Evolutionary conservation across 345 rosid species (phyloP), one percentile per base, ranked within the genome.

Genomic region (Chamaenerion angustifolium): DNA sequence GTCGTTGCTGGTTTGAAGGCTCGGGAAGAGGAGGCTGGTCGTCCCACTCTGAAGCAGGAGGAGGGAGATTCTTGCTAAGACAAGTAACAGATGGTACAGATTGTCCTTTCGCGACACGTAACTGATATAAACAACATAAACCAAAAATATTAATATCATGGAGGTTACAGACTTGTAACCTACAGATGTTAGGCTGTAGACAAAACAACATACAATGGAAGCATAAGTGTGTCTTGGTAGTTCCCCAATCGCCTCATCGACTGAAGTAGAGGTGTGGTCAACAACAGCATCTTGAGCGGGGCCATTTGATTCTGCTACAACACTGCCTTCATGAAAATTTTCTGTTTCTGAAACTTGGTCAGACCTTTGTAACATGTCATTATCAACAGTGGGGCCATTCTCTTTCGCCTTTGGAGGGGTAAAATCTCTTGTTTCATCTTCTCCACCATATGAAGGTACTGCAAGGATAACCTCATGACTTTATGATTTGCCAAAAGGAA

Each of bases 181-280:
- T 16, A 31, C 11, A 21, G 14, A 14, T 7, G 8, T 3, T 31
- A 31, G 37, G 5, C 5, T 5, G 37, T 23, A 49, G 47, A n/a
- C 11, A 25, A 23, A 12, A 4, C 17, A 54, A 56, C 82, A 43
- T 80, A 82, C 92, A 71, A 82, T 79, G 42, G 86, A 79, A 49
- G 92, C 92, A 45, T 79, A 79, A 21, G 86, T 82, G 66, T 62
- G 86, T 52, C 73, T 79, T 57, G 65, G 86, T 49, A 74, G 76
- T 60, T 71, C 86, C 42, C 54, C 78, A 45, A 60, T 58, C 48
- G 76, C 54, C 55, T 79, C 81, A 58, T 79, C 76, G 44, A 68
- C 58, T 54, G 71, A 58, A 35, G 76, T 54, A 58, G 67, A 64
- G 57, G 72, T 44, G 17, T 56, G 61, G 50, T 79, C 81, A 25